Base-by-base conservation (phyloP, 1,284 basidiomycete genomes). In the Sanghuangporus weigelae region DNA sequence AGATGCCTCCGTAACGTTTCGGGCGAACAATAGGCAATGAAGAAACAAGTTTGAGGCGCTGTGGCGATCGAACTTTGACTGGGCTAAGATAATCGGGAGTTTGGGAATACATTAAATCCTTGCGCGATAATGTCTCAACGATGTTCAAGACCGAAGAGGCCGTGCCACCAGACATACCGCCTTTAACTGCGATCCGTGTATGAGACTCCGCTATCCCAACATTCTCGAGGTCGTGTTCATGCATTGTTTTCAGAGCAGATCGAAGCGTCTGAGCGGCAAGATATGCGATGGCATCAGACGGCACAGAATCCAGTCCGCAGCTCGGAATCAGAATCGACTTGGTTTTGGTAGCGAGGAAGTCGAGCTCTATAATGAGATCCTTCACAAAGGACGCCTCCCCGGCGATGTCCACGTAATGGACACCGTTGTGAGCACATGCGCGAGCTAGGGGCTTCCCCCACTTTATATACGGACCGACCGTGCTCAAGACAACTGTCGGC, bases 291-390 rank as follows among this genome's bases (percentile, higher is more conserved):
- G 87, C 71, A 72, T 93, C 91, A 12, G 85, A 84, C 1, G 90
- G 89, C 14, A 90, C 71, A 16, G 87, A 88, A 73, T 93, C 91
- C 66, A 89, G 83, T 0, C 88, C 91, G 64, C 84, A 89, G 2
- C 83, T 78, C 11, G 86, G 87, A 7, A 93, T 79, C 65, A 95
- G 87, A 65, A 87, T 80, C 1, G 90, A 77, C 19, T 82, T 80
- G 0, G 84, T 87, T 71, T 86, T 84, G 16, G 79, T 81, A 0
- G 91, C 91, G 4, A 79, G 70, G 68, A 82, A 87, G 73, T 93
- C 87, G 69, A 81, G 77, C 78, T 82, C 71, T 4, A 75, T 68
- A 59, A 89, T 80, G 63, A 87, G 80, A 38, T 80, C 75, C 53
- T 70, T 74, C 40, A 86, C 75, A 78, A 82, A 87, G 39, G 74